A percentile compares a stretch with the other conserved stretches of the same genome.
Evolutionary conservation across 176 grass and related monocot genomes (phyloP).

Genomic region (Avena sativa): DNA sequence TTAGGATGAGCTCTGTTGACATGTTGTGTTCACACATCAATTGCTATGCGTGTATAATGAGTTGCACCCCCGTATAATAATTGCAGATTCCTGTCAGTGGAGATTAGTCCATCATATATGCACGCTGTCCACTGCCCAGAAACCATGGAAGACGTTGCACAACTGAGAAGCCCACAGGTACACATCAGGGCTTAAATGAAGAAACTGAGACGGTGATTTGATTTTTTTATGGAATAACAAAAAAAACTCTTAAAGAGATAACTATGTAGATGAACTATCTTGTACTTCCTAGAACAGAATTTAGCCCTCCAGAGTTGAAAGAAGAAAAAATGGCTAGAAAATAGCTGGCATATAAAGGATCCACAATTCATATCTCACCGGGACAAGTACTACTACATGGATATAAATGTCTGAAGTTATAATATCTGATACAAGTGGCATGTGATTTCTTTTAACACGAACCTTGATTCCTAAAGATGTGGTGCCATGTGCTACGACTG

Average conservation of each 20-base stretch:
- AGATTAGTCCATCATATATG: constrained; percentile 1
- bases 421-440: background rate
- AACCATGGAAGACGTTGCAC: constrained; percentile 35
- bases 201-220: background rate
- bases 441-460: background rate
- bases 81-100: constrained; percentile 14
- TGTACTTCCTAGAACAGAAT: background rate
- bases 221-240: background rate
- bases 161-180: constrained; percentile 16
- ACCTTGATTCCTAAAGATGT: background rate
- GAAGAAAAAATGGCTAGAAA: background rate
- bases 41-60: constrained; percentile 31
- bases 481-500: background rate
- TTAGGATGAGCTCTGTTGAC: constrained; percentile 25
- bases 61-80: constrained; percentile 6
- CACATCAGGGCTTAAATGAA: constrained; percentile 38
- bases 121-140: constrained; percentile 13
- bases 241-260: background rate
- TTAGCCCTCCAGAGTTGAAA: background rate
- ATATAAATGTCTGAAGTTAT: background rate
- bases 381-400: background rate
- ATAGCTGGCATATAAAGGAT: background rate
- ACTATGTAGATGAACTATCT: background rate
- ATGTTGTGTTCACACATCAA: constrained; percentile 23
- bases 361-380: background rate